These are phyloP conservation scores for Leishmania gerbilli DNA, from an alignment of 208 protist genomes.

Conservation along the genomic window DNA sequence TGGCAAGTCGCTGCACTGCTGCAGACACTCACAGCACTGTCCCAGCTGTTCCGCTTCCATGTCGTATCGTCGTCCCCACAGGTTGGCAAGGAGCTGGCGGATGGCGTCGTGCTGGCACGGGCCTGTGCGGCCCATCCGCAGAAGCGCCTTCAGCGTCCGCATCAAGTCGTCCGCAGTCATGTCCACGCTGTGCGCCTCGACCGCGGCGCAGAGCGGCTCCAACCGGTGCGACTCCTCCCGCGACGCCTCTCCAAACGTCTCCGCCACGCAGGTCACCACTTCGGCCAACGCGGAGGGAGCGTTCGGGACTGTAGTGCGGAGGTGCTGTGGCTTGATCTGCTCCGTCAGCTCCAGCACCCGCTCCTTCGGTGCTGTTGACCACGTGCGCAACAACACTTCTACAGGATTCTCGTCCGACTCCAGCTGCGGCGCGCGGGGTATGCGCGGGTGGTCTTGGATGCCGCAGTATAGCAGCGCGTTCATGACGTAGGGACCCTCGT, in stretches of 20 bases:
- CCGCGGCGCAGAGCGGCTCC: constrained; percentile 64
- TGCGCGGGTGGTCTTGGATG: constrained; percentile 68
- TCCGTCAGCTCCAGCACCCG: constrained; percentile 78
- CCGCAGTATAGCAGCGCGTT: constrained; percentile 74
- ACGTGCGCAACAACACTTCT: constrained; percentile 77
- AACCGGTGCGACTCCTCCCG: constrained; percentile 59
- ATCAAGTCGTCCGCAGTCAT: constrained; percentile 71
- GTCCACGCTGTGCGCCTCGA: constrained; percentile 50
- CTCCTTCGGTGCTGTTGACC: constrained; percentile 69
- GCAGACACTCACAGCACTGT: constrained; percentile 32
- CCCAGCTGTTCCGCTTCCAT: constrained; percentile 57
- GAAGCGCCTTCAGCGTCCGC: constrained; percentile 56
- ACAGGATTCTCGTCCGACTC: constrained; percentile 63
- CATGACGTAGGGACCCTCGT: constrained; percentile 80
- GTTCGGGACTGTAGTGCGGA: constrained; percentile 33
- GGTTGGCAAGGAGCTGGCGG: constrained; percentile 53
- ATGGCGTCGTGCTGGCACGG: constrained; percentile 38
- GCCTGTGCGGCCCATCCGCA: constrained; percentile 49
- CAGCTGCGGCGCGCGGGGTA: constrained; percentile 46
- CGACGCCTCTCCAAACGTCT: constrained; percentile 32
- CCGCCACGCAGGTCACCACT: constrained; percentile 62
- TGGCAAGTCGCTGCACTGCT: constrained; percentile 16
- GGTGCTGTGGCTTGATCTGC: constrained; percentile 64
- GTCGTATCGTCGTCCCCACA: constrained; percentile 51
- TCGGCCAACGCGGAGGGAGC: constrained; percentile 47